Evolutionary conservation across 805 yeast species (phyloP).

Genomic region (Wickerhamomyces subpelliculosus): DNA sequence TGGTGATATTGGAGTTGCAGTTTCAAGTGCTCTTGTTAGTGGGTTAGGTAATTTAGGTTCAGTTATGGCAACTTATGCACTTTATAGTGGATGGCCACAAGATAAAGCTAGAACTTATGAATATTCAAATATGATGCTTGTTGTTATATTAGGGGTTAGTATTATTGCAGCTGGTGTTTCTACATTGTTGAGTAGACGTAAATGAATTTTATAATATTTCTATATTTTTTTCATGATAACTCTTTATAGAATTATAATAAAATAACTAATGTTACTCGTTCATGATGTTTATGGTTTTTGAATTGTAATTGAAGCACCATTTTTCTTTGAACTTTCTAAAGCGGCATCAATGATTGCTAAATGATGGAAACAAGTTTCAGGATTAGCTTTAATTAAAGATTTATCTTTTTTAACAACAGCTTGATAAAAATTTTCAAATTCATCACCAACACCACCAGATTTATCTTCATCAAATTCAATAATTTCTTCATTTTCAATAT

Average conservation of each 20-base stretch:
- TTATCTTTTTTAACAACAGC: conserved; percentile 64
- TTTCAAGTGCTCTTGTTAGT: conserved; percentile 73
- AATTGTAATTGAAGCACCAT: conserved; percentile 45
- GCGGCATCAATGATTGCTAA: conserved; percentile 87
- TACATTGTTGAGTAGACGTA: conserved; percentile 7
- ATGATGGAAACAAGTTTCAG: conserved; percentile 84
- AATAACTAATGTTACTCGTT: too few relatives aligned
- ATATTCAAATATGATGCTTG: conserved; percentile 79
- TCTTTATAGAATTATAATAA: background rate
- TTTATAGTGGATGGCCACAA: conserved; percentile 82
- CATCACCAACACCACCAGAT: conserved; percentile 51
- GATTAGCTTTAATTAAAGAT: conserved; percentile 47
- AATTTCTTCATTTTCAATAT: conserved; percentile 15
- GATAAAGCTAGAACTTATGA: conserved; percentile 55
- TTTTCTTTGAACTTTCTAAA: conserved; percentile 54
- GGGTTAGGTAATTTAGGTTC: conserved; percentile 87
- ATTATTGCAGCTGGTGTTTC: conserved; percentile 40
- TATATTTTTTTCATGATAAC: too few relatives aligned
- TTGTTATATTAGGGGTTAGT: conserved; percentile 67
- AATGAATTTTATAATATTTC: background rate
- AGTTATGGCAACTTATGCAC: conserved; percentile 79
- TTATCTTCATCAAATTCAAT: conserved; percentile 28
- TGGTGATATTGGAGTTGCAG: conserved; percentile 84
- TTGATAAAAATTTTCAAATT: conserved; percentile 46
- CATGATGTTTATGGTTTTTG: conserved; percentile 21